Percentiles rank a stretch among this genome's conserved stretches.
Conservation (phyloP, 768 basidiomycete genomes). For the Psilocybe cyanescens region DNA sequence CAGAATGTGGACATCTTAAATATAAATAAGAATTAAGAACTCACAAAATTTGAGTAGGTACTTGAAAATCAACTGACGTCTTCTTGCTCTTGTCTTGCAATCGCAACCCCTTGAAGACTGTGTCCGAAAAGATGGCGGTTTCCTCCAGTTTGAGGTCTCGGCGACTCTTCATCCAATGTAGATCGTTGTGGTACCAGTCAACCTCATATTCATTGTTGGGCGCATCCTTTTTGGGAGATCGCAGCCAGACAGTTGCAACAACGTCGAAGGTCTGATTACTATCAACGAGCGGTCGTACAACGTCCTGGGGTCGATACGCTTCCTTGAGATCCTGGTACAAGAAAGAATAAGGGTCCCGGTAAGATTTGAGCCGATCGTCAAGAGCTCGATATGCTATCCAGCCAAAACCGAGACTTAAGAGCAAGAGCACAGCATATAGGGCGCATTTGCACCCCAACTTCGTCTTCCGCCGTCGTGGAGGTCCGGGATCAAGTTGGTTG, state of each 20-base stretch:
- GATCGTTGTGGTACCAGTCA: background rate
- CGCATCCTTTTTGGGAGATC: background rate
- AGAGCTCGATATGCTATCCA: background rate
- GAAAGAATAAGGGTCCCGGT: background rate
- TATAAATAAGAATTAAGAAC: constrained; percentile 7
- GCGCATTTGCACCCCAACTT: background rate
- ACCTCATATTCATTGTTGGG: no score
- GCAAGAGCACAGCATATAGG: background rate
- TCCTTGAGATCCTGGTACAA: constrained; percentile 10
- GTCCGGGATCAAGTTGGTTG: background rate
- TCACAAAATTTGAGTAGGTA: constrained; percentile 37
- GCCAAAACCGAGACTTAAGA: background rate
- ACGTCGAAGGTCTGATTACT: constrained; percentile 20
- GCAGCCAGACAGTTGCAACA: constrained; percentile 23
- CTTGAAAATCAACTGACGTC: constrained; percentile 27
- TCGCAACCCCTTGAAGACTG: constrained; percentile 30
- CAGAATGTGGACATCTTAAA: background rate
- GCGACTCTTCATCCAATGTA: background rate
- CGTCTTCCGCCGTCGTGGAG: background rate
- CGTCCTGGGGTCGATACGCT: constrained; percentile 11
- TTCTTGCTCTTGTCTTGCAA: constrained; percentile 28
- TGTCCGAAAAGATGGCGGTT: constrained; percentile 29
- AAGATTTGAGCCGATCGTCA: background rate
- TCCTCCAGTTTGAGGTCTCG: constrained; percentile 4
- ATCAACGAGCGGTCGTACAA: constrained; percentile 21